Base-by-base conservation (phyloP, 139 green algal species). In the Trebouxia sp. region DNA sequence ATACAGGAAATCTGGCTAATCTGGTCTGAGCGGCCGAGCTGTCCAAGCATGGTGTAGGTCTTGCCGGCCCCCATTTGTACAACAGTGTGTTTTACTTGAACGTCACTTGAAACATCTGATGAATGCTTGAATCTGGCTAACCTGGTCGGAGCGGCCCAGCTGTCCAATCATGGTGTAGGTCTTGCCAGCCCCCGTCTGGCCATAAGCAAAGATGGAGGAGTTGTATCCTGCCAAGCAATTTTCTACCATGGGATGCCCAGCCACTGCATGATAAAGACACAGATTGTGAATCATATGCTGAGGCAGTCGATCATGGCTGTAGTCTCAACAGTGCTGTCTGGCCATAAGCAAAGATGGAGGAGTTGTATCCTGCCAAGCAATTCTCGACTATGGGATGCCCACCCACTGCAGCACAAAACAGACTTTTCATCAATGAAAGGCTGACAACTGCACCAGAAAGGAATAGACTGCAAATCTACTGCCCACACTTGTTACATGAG, bases 181-280 rank as follows among this genome's bases (percentile, higher is more conserved):
- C 76, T 95, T 94, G 78, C 90, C 90, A 22, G 83, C 83, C 24
- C 92, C 89, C 3, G 90, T 94, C 83, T 94, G 89, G 0, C 45
- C 56, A 76, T 67, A 72, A 22, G 55, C 45, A 56, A 72, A 82
- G 28, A 72, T 82, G 28, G 81, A 86, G 17, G 56, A 79, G 65
- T 90, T 89, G 80, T 87, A 92, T 5, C 88, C 86, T 0, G 67
- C 51, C n/a, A 92, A 39, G 80, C 80, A 87, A 80, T 88, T 89
- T 41, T 91, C 81, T 42, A 92, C 86, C 26, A 92, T 86, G 0
- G 84, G 84, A 15, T 77, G 76, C 24, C 88, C 88, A 20, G 84
- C 86, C 38, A 87, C 84, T 87, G 85, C 79, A 85, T 26, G 0
- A 10, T 30, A 70, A n/a, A n/a, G n/a, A n/a, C n/a, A n/a, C n/a